Conservation (phyloP, 2,329 filamentous ascomycete genomes). For the Fusarium tuaranense region DNA sequence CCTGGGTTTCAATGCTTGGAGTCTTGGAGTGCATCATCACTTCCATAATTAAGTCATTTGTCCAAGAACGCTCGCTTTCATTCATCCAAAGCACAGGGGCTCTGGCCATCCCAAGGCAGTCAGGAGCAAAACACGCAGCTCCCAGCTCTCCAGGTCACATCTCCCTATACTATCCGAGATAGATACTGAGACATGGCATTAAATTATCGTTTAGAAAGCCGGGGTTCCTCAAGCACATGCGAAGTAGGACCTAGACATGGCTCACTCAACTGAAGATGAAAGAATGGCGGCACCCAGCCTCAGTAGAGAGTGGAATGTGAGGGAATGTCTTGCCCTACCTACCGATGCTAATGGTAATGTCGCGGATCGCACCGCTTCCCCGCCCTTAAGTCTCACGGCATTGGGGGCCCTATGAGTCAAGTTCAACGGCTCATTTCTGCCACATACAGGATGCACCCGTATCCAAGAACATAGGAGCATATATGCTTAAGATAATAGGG, state of each 20-base stretch:
- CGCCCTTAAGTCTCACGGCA: not conserved
- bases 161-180: not conserved
- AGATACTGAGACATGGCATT: not conserved
- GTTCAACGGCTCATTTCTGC: not conserved
- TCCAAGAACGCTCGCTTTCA: no score
- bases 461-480: fast-evolving
- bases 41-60: no score
- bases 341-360: not conserved
- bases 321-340: not conserved
- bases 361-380: not conserved
- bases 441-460: not conserved
- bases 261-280: not conserved
- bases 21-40: no score
- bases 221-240: not conserved
- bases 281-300: not conserved
- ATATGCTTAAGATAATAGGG: not conserved
- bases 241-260: not conserved
- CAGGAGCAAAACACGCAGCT: not conserved
- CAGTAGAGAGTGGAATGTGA: not conserved
- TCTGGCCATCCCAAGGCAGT: no score
- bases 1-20: no score
- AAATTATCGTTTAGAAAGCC: not conserved
- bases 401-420: not conserved
- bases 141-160: not conserved
- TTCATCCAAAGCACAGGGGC: no score